Percentiles rank a stretch among this genome's conserved stretches.
Conservation (phyloP, 306 rosid species). For the Trichosanthes truncata region DNA sequence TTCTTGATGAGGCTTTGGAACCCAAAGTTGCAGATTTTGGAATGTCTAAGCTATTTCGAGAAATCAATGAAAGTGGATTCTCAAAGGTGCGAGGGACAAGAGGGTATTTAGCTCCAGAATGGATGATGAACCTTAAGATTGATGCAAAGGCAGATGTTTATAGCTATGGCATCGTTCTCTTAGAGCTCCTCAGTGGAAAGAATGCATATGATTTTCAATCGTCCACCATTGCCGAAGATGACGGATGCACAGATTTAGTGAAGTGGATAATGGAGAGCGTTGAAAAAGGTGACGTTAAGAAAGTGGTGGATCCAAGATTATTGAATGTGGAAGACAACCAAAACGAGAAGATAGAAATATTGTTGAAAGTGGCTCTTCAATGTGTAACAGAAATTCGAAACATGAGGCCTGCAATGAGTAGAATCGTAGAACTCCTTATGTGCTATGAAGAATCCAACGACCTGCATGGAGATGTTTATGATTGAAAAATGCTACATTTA, state of each 20-base stretch:
- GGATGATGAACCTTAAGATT: constrained; percentile 32
- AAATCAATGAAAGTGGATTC: constrained; percentile 14
- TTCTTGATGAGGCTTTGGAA: constrained; percentile 15
- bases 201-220: constrained; percentile 16
- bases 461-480: neutral
- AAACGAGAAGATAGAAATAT: constrained; percentile 16
- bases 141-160: constrained; percentile 38
- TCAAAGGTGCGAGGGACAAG: constrained; percentile 29
- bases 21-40: constrained; percentile 35
- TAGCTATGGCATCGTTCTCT: constrained; percentile 33
- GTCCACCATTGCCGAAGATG: neutral
- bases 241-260: constrained; percentile 13
- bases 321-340: neutral
- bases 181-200: constrained; percentile 29
- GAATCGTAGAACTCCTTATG: constrained; percentile 24
- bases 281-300: constrained; percentile 14
- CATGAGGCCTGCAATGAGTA: constrained; percentile 33
- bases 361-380: constrained; percentile 21
- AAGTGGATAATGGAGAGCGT: constrained; percentile 20
- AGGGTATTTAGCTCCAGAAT: constrained; percentile 36
- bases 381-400: constrained; percentile 29
- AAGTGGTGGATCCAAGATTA: constrained; percentile 21
- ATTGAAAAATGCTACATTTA: neutral
- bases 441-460: neutral
- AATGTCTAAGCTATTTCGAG: constrained; percentile 31